phyloP scores from a whole-genome alignment of 108 stramenopile species.

The Schizochytrium sp. region DNA sequence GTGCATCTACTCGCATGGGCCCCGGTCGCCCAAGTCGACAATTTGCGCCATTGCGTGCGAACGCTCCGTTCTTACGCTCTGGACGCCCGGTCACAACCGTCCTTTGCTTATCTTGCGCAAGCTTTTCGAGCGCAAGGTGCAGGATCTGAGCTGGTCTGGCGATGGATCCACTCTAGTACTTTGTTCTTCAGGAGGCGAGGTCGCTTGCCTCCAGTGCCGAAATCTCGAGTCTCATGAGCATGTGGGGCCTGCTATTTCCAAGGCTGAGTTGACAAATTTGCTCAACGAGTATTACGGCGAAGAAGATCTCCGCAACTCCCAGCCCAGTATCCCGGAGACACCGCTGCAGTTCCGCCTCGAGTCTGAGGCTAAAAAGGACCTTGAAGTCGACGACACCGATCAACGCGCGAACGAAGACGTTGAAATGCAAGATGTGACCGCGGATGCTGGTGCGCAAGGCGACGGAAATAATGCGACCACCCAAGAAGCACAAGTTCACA shows the following conservation, averaged over 20 bases:
- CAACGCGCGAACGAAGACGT: background rate
- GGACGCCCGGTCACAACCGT: background rate
- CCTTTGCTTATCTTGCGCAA: background rate
- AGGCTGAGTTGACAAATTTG: background rate
- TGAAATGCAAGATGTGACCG: no score
- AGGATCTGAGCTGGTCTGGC: background rate
- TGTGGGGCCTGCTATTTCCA: background rate
- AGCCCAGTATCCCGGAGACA: background rate
- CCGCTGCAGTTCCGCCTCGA: background rate
- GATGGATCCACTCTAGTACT: background rate
- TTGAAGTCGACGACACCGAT: background rate
- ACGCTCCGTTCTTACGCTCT: background rate
- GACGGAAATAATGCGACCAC: no score
- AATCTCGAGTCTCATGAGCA: background rate
- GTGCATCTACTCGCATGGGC: background rate
- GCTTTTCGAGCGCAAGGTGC: background rate
- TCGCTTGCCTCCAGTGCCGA: background rate
- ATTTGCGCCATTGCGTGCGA: background rate
- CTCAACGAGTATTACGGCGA: slow-evolving; percentile 6
- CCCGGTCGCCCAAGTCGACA: background rate
- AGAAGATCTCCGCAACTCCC: background rate
- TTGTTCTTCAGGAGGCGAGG: background rate
- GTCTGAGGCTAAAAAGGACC: background rate
- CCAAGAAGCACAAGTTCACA: no score
- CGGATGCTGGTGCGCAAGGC: no score